Base-by-base conservation (phyloP, 306 rosid species). In the Fagus crenata region DNA sequence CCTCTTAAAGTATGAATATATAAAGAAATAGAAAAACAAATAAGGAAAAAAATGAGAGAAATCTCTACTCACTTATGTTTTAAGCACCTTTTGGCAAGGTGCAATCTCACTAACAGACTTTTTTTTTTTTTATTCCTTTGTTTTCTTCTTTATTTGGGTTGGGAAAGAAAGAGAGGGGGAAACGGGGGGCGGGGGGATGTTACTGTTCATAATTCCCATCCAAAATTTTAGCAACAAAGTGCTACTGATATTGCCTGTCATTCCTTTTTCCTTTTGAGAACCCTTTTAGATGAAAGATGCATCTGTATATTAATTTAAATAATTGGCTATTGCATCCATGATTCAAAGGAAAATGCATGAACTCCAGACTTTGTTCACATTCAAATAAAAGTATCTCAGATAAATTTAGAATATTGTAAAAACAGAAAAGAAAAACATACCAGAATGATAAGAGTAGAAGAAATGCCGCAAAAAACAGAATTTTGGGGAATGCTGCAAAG, bases 371-470 rank as follows among this genome's bases (percentile, higher is more conserved):
- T 73, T 11, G 68, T 12, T 67, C 58, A 18, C 51, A 72, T 67
- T 74, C 70, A 65, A 74, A 69, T 53, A 11, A 6, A 22, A 65
- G 3, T n/a, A 61, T 8, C 4, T 11, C 4, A 11, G 53, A 54
- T 6, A 17, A 81, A 71, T 67, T 68, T 74, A 14, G 74, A 74
- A 72, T 67, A 81, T 9, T 65, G 70, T 36, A 32, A 81, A 22
- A 77, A 75, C 49, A 81, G 80, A 60, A 70, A 43, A 71, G 81
- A 81, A 68, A 1, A 54, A 84, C 96, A 80, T 89, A 93, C 99
- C 99, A 95, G 92, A 92, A 95, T 43, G 99, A 95, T 61, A 95
- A 82, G 81, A 95, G 97, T 72, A 95, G 97, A 88, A 95, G 97
- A 91, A 95, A 95, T 69, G 92, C 95, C 46, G 99, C 97, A 86